Base-by-base conservation (phyloP, 176 grass and related monocot genomes). In the Tuctoria greenei region DNA sequence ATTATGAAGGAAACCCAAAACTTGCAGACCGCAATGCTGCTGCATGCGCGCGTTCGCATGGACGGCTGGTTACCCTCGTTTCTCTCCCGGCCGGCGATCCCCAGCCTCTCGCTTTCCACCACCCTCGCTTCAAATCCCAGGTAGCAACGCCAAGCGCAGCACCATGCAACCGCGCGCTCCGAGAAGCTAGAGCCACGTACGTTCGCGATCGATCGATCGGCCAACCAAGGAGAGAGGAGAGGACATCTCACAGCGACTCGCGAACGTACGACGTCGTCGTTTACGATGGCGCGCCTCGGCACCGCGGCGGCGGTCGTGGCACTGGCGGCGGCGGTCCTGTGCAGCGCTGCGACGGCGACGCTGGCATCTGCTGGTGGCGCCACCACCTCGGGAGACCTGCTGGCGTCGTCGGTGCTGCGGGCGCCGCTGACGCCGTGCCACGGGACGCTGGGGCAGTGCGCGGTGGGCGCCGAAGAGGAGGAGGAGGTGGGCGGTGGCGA, bases 371-470 rank as follows among this genome's bases (percentile, higher is more conserved):
- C 14, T 16, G 35, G 39, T 10, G 39, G 14, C 13, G 41, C 67
- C 31, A 40, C 18, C 6, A 4, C 57, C 15, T 8, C n/a, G 13
- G 9, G 35, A 17, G 47, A 74, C 16, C 6, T 56, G 12, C 6
- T 8, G 38, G 38, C 38, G 38, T 39, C 6, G 46, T 10, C 51
- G n/a, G 31, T 46, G 18, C 5, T 37, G 43, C 11, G 0, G 0
- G 4, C 4, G n/a, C 5, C 58, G 15, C 0, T 40, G 21, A 6
- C 20, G 31, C 1, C 45, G 44, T 81, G 81, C 52, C 40, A 61
- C 64, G 49, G 72, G 20, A 18, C 39, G 40, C 52, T 83, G 10
- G 81, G 63, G 52, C 51, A 83, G 72, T 83, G 81, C 52, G 5
- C 52, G 2, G 62, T 46, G 80, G 50, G 8, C 18, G 58, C n/a